Conservation (phyloP, 495 filamentous ascomycete species). For the Xylaria acuta region DNA sequence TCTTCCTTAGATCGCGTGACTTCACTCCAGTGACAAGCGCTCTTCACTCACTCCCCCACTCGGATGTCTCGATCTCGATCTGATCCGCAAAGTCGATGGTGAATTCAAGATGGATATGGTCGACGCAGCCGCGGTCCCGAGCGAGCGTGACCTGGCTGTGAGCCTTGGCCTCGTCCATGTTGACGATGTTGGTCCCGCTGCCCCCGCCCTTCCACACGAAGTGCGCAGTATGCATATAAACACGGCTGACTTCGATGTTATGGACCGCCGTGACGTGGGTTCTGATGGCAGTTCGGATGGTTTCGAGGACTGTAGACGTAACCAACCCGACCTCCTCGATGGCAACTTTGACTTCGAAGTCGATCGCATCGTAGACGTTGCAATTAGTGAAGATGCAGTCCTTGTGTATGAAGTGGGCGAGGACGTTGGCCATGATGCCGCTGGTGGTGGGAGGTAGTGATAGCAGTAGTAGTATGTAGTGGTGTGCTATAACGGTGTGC, state of each 20-base stretch:
- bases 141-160: neutral
- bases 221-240: neutral
- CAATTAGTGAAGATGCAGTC: neutral
- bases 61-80: too few relatives aligned
- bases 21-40: neutral
- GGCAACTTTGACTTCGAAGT: neutral
- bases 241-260: too few relatives aligned
- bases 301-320: too few relatives aligned
- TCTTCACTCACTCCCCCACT: too few relatives aligned
- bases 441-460: neutral
- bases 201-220: neutral
- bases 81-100: neutral
- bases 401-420: neutral
- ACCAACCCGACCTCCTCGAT: too few relatives aligned
- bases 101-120: neutral
- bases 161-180: neutral
- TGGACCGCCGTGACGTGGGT: too few relatives aligned
- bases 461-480: neutral
- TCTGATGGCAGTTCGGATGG: too few relatives aligned
- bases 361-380: neutral
- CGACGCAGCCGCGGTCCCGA: neutral
- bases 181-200: neutral
- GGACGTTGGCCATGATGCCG: neutral
- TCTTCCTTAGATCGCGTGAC: neutral
- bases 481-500: neutral